Conservation (phyloP, 257 asterid species). For the Solanum tarijense region DNA sequence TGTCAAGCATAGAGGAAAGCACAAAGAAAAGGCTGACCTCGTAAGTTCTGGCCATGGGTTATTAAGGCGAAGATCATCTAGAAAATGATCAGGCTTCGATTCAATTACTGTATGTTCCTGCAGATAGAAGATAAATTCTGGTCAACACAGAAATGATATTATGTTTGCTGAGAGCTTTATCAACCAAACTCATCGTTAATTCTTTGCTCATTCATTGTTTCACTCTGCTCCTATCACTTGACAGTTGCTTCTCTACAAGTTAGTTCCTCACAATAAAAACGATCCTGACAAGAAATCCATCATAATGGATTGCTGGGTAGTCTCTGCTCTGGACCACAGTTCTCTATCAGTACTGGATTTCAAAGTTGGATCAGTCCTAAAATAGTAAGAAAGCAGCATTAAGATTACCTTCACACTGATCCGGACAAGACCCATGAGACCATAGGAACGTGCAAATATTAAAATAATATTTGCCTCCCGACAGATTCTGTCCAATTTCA, state of each 20-base stretch:
- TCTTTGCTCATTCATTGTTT: not conserved
- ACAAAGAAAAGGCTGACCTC: slow-evolving; percentile 39
- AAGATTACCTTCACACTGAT: slow-evolving; percentile 75
- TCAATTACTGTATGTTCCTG: slow-evolving; percentile 96
- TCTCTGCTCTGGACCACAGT: not conserved
- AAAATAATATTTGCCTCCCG: slow-evolving; percentile 71
- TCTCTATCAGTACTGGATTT: not conserved
- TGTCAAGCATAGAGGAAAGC: not conserved
- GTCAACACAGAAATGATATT: not conserved
- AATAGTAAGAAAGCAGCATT: not conserved
- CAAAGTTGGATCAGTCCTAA: not conserved
- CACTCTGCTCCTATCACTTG: not conserved
- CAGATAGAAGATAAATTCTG: slow-evolving; percentile 11
- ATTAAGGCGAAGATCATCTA: slow-evolving; percentile 88
- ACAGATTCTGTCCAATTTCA: slow-evolving; percentile 80
- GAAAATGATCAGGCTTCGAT: slow-evolving; percentile 93
- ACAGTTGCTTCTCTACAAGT: not conserved
- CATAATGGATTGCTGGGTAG: not conserved
- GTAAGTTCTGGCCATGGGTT: slow-evolving; percentile 91
- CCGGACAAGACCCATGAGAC: slow-evolving; percentile 86
- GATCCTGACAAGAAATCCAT: not conserved
- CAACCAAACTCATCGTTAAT: not conserved
- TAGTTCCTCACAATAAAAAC: not conserved
- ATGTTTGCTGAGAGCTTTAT: not conserved
- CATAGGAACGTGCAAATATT: slow-evolving; percentile 92